phyloP scores from a whole-genome alignment of 2,329 filamentous ascomycete genomes.

The Scorias spongiosa region DNA sequence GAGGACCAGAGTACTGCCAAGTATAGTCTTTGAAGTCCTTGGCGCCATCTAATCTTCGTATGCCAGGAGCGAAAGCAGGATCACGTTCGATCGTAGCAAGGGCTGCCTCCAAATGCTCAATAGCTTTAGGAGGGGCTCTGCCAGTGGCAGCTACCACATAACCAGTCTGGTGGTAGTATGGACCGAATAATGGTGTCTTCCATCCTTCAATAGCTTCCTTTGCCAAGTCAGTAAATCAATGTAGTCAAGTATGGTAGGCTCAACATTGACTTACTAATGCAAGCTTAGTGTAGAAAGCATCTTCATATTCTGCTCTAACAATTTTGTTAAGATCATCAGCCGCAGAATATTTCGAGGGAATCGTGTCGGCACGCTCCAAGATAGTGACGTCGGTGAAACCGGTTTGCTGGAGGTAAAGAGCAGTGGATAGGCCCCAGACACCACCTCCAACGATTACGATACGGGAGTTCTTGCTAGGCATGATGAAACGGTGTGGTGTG shows the following conservation, averaged over 20 bases:
- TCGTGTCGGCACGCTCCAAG: conserved; percentile 23
- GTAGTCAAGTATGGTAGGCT: background rate
- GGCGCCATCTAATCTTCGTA: conserved; percentile 22
- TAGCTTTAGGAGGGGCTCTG: conserved; percentile 32
- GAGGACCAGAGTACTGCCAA: conserved; percentile 35
- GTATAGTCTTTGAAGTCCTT: conserved; percentile 28
- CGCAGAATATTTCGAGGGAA: conserved; percentile 32
- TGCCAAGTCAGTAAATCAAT: conserved; percentile 3
- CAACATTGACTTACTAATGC: conserved; percentile 19
- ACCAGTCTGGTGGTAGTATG: conserved; percentile 38
- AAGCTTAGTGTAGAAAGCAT: conserved; percentile 47
- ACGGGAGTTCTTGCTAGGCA: background rate
- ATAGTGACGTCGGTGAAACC: conserved; percentile 26
- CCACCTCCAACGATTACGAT: conserved; percentile 20
- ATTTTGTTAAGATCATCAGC: conserved; percentile 65
- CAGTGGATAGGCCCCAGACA: conserved; percentile 42
- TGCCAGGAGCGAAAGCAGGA: conserved; percentile 26
- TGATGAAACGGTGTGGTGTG: background rate
- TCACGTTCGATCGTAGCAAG: conserved; percentile 27
- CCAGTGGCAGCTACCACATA: conserved; percentile 38
- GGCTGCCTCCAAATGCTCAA: conserved; percentile 30
- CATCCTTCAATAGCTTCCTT: conserved; percentile 37
- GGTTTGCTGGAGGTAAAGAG: conserved; percentile 26
- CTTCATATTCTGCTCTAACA: conserved; percentile 53
- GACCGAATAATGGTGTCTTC: conserved; percentile 40